Conservation (phyloP, 2,329 filamentous ascomycete genomes). For the Cercospora berteroae region DNA sequence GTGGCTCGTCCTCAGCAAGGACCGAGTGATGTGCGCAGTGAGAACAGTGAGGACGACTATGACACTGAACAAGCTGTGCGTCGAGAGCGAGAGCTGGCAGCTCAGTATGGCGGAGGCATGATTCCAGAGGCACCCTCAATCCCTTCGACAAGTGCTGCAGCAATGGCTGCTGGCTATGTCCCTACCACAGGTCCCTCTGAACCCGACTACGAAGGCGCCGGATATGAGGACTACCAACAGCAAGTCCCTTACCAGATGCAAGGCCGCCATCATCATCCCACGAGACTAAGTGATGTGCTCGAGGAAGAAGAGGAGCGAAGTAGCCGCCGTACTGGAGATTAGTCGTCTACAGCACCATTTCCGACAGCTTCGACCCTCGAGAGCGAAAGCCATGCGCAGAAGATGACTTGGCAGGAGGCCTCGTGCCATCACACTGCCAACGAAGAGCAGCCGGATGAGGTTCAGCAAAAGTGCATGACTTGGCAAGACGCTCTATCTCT, state of each 20-base stretch:
- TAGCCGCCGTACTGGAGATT: constrained; percentile 33
- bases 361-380: constrained; percentile 6
- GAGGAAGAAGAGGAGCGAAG: constrained; percentile 69
- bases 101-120: constrained; percentile 43
- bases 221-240: constrained; percentile 63
- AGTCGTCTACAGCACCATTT: constrained; percentile 1
- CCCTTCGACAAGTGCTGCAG: constrained; percentile 35
- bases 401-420: constrained; percentile 2
- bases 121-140: constrained; percentile 35
- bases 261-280: constrained; percentile 76
- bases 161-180: constrained; percentile 31
- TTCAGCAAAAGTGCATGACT: constrained; percentile 6
- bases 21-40: constrained; percentile 17
- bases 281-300: constrained; percentile 81
- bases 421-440: not conserved
- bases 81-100: constrained; percentile 49
- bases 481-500: constrained; percentile 1
- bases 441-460: not conserved
- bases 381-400: constrained; percentile 5
- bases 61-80: constrained; percentile 53
- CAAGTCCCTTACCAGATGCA: constrained; percentile 19
- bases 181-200: constrained; percentile 23
- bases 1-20: constrained; percentile 43
- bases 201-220: constrained; percentile 50
- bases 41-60: constrained; percentile 51